Evolutionary conservation across 108 stramenopile genomes (phyloP), one percentile per base, ranked within the genome.

Genomic region (Skeletonema menzelii): DNA sequence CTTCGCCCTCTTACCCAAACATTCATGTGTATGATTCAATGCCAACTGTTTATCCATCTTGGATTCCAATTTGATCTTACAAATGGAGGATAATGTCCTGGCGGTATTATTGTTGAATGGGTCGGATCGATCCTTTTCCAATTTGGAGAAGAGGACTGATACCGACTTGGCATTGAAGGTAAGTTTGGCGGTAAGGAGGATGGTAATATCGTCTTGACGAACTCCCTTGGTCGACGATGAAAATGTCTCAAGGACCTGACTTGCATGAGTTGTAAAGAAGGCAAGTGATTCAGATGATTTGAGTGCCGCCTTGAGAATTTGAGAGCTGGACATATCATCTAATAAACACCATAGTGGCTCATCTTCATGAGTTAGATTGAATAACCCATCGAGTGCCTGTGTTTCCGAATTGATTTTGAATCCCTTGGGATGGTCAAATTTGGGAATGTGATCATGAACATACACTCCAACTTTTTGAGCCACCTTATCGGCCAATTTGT

Each of bases 81-180:
- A 56, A 19, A 56, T 65, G 12, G 17, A 15, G 12, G 30, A 56
- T 40, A 66, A 27, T 28, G 59, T 56, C 46, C 30, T 59, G n/a
- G 55, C 58, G 19, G 58, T 44, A 58, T 64, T 65, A 40, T 73
- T 73, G 55, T 73, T 73, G 63, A 62, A 53, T 30, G 61, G 46
- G 24, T 32, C 28, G 4, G 37, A 37, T 15, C 59, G 24, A 35
- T 47, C 57, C 35, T 37, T 40, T 17, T 57, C 46, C 10, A 70
- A 35, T n/a, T 31, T 59, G 7, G 40, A 31, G 6, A 60, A 70
- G 3, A 70, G 27, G 34, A 10, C 30, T 17, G 67, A 47, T 13
- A 68, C 56, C 15, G 67, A 68, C 56, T 68, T 56, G 10, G 55
- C 49, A 4, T 7, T 27, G 6, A 68, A 27, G 55, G 22, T 28